phyloP scores from a whole-genome alignment of 352 stramenopile species.

The Albugo laibachii region DNA sequence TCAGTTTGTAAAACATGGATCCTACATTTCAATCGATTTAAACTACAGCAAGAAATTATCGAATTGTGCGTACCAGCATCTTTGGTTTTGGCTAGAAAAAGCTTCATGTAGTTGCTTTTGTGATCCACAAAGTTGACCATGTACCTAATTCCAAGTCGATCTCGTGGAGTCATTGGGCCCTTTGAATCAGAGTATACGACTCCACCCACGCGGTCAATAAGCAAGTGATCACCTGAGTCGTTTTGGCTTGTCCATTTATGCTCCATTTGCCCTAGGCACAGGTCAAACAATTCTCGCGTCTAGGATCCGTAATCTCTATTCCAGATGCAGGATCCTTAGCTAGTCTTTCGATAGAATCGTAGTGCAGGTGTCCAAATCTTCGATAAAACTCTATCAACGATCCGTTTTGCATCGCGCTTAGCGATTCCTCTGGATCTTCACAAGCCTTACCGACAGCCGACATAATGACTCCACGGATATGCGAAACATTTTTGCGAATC shows the following conservation, averaged over 20 bases:
- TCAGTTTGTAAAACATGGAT: not conserved
- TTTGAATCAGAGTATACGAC: not conserved
- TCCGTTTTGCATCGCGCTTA: not conserved
- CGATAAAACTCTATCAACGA: not conserved
- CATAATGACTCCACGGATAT: too few species aligned
- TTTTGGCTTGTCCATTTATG: not conserved
- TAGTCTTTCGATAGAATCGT: conserved; percentile 1
- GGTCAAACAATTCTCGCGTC: not conserved
- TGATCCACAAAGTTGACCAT: not conserved
- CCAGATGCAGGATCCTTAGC: not conserved
- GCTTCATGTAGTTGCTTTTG: not conserved
- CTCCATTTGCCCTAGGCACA: not conserved
- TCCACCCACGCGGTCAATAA: not conserved
- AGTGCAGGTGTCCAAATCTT: not conserved
- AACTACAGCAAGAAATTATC: not conserved
- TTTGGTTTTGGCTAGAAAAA: not conserved
- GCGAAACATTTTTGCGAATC: not conserved
- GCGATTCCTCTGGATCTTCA: not conserved
- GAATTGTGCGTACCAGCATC: not conserved
- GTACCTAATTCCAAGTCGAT: not conserved
- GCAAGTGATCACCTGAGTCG: not conserved
- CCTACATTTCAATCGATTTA: not conserved
- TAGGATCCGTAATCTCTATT: not conserved
- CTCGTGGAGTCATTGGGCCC: not conserved
- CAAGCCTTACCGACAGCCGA: not conserved